These are phyloP conservation scores for Phytophthora tubulina DNA, from an alignment of 352 stramenopile species.

Conservation along the genomic window DNA sequence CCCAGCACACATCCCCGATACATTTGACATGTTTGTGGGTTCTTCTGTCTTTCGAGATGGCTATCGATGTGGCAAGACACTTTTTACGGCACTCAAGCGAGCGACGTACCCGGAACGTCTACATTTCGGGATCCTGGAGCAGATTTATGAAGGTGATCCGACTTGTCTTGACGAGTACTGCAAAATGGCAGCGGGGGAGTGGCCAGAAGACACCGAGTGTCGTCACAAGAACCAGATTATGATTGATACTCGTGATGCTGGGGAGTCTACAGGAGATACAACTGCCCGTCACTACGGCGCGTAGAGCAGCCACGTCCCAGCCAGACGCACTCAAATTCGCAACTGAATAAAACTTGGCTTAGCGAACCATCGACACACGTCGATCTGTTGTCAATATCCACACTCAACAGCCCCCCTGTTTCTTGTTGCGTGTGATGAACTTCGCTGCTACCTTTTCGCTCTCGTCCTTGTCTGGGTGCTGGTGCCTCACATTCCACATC, in stretches of 20 bases:
- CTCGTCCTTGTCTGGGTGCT: no score
- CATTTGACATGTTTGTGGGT: conserved; percentile 70
- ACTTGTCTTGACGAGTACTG: conserved; percentile 81
- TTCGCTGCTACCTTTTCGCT: no score
- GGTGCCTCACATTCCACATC: no score
- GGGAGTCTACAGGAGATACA: conserved; percentile 76
- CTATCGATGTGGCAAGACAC: conserved; percentile 79
- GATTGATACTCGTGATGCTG: conserved; percentile 69
- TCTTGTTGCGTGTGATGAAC: no score
- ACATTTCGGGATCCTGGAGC: conserved; percentile 84
- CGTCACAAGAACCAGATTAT: conserved; percentile 66
- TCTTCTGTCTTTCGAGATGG: conserved; percentile 83
- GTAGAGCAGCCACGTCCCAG: no score
- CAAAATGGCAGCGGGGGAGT: conserved; percentile 63
- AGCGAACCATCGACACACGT: no score
- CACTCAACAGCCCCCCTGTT: no score
- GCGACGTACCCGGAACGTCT: conserved; percentile 67
- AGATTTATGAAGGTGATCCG: conserved; percentile 70
- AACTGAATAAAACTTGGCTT: no score
- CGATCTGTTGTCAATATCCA: no score
- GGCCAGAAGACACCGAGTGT: conserved; percentile 62
- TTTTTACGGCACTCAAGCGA: conserved; percentile 76
- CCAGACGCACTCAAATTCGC: no score
- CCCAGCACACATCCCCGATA: conserved; percentile 48
- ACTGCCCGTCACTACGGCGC: conserved; percentile 71